Percentiles rank a stretch among this genome's conserved stretches.
Conservation (phyloP, 2,329 filamentous ascomycete species). For the Pyrenochaeta sp. region DNA sequence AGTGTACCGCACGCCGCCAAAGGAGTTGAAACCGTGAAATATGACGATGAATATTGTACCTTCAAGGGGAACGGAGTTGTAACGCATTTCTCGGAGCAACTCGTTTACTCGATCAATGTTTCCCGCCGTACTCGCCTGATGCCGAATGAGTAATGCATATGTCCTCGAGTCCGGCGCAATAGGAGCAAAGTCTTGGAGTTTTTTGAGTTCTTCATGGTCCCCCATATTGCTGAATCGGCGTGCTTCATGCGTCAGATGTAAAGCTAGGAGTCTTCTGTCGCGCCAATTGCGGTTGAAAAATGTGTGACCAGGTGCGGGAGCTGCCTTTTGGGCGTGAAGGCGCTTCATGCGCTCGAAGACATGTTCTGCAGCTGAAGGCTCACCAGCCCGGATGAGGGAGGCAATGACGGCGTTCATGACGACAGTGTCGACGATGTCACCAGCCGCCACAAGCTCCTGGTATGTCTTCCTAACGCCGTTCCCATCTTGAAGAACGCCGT, state of each 20-base stretch:
- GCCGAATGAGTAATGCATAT: slow-evolving; percentile 79
- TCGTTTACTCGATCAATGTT: slow-evolving; percentile 75
- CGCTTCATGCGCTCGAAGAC: slow-evolving; percentile 87
- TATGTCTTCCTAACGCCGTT: slow-evolving; percentile 80
- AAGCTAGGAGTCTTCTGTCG: slow-evolving; percentile 54
- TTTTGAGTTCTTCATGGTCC: slow-evolving; percentile 64
- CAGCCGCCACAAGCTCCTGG: slow-evolving; percentile 79
- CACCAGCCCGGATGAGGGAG: slow-evolving; percentile 77
- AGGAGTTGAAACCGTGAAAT: slow-evolving; percentile 80
- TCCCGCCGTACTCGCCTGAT: slow-evolving; percentile 74
- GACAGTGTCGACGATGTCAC: slow-evolving; percentile 87
- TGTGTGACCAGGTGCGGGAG: slow-evolving; percentile 32
- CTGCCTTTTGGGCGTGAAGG: slow-evolving; percentile 55
- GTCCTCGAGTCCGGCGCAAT: slow-evolving; percentile 80
- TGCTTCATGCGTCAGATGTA: slow-evolving; percentile 57
- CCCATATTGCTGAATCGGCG: slow-evolving; percentile 49
- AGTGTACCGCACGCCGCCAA: slow-evolving; percentile 72
- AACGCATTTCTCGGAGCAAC: slow-evolving; percentile 82
- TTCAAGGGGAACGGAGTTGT: slow-evolving; percentile 70
- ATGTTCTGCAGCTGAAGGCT: slow-evolving; percentile 77
- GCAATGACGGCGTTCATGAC: slow-evolving; percentile 88
- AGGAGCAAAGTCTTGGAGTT: slow-evolving; percentile 71
- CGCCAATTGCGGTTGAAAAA: slow-evolving; percentile 52
- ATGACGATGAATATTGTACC: slow-evolving; percentile 81
- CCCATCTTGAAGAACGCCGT: slow-evolving; percentile 77